phyloP scores from a whole-genome alignment of 1,284 basidiomycete species.

The Moesziomyces sp. region DNA sequence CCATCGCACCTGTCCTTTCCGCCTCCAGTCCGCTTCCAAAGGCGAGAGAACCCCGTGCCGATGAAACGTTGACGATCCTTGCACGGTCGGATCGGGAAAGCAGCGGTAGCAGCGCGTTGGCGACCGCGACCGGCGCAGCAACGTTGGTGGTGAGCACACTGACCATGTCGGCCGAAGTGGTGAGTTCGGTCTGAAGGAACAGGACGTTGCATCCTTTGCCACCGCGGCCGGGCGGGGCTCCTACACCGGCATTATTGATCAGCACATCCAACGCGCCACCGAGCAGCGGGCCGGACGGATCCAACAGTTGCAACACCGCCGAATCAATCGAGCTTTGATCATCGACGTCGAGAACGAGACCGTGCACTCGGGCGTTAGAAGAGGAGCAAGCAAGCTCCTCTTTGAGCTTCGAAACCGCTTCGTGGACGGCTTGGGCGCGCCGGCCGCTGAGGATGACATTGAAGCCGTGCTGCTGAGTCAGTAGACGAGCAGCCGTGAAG shows the following conservation, averaged over 20 bases:
- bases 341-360: constrained; percentile 16
- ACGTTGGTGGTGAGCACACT: constrained; percentile 24
- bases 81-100: constrained; percentile 10
- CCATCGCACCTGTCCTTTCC: constrained; percentile 27
- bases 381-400: neutral
- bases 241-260: constrained; percentile 33
- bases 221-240: constrained; percentile 14
- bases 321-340: constrained; percentile 7
- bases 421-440: neutral
- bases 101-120: constrained; percentile 19
- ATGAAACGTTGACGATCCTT: constrained; percentile 25
- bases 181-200: constrained; percentile 24
- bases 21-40: constrained; percentile 23
- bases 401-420: constrained; percentile 1
- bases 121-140: constrained; percentile 17
- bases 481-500: constrained; percentile 13
- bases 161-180: constrained; percentile 14
- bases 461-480: constrained; percentile 8
- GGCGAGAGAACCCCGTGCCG: constrained; percentile 17
- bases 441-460: constrained; percentile 13
- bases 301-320: constrained; percentile 6
- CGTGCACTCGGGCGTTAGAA: neutral
- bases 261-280: constrained; percentile 25
- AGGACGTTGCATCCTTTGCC: constrained; percentile 19
- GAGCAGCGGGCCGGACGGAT: neutral